phyloP scores from a whole-genome alignment of 257 asterid species.

The Gardenia jasminoides region DNA sequence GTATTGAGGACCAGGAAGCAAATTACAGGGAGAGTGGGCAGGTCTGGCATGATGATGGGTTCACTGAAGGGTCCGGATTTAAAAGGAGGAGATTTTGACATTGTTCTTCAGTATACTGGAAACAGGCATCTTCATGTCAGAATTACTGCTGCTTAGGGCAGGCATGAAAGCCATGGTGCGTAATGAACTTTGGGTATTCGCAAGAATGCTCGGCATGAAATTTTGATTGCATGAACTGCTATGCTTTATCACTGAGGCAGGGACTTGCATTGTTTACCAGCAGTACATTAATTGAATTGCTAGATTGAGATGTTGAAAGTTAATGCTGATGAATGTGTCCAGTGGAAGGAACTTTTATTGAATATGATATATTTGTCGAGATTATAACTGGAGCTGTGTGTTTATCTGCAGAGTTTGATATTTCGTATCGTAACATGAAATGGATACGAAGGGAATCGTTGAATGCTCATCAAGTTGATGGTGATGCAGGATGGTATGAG shows the following conservation, averaged over 20 bases:
- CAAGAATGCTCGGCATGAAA: neutral
- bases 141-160: neutral
- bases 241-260: neutral
- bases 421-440: neutral
- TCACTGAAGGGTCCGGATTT: constrained; percentile 45
- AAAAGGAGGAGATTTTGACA: constrained; percentile 80
- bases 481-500: neutral
- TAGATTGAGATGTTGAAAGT: neutral
- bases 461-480: neutral
- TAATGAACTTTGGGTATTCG: neutral
- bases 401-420: neutral
- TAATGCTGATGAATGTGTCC: neutral
- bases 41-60: constrained; percentile 70
- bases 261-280: neutral
- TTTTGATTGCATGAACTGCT: neutral
- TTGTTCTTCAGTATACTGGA: neutral
- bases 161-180: neutral
- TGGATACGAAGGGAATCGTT: neutral
- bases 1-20: constrained; percentile 61
- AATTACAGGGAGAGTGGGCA: constrained; percentile 51
- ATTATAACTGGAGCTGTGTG: neutral
- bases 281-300: neutral
- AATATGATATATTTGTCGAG: no score
- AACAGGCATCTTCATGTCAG: neutral
- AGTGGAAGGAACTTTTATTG: neutral